Evolutionary conservation across 2,329 filamentous ascomycete species (phyloP).

Genomic region (Aspergillus ochraceoroseus): DNA sequence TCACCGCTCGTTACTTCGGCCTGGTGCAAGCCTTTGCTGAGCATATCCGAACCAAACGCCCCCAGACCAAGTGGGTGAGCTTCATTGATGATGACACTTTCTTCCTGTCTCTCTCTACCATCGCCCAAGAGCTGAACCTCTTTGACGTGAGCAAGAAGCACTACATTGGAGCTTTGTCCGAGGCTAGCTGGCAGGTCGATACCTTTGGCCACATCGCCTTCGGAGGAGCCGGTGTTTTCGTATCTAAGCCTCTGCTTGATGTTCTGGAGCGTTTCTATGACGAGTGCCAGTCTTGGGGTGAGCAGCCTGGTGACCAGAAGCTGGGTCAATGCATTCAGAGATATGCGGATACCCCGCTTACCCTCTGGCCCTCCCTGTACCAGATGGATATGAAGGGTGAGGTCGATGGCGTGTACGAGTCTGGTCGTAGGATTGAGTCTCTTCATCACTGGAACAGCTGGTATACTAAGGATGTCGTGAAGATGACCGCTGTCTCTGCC

Average conservation of each 20-base stretch:
- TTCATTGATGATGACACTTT: slow-evolving; percentile 46
- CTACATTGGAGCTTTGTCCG: slow-evolving; percentile 43
- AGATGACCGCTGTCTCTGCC: slow-evolving; percentile 42
- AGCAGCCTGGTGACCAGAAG: slow-evolving; percentile 45
- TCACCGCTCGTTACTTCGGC: slow-evolving; percentile 43
- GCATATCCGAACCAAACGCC: slow-evolving; percentile 37
- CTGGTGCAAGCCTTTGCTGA: slow-evolving; percentile 40
- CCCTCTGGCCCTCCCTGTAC: slow-evolving; percentile 41
- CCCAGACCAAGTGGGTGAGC: slow-evolving; percentile 41
- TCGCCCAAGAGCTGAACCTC: slow-evolving; percentile 39
- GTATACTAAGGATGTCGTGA: slow-evolving; percentile 44
- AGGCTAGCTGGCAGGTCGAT: slow-evolving; percentile 43
- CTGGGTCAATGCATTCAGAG: slow-evolving; percentile 42
- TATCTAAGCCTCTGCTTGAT: slow-evolving; percentile 40
- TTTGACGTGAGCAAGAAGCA: slow-evolving; percentile 40
- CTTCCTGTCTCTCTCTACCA: slow-evolving; percentile 39
- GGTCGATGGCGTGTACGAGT: slow-evolving; percentile 43
- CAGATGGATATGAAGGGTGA: slow-evolving; percentile 45
- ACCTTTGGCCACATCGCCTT: slow-evolving; percentile 44
- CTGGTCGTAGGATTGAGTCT: slow-evolving; percentile 41
- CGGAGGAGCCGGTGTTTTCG: slow-evolving; percentile 44
- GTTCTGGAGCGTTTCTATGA: slow-evolving; percentile 38
- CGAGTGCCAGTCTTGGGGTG: slow-evolving; percentile 42
- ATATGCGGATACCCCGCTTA: slow-evolving; percentile 38
- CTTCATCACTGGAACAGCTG: slow-evolving; percentile 46